Conservation (phyloP, 805 yeast genomes). For the Nakazawaea pomicola region DNA sequence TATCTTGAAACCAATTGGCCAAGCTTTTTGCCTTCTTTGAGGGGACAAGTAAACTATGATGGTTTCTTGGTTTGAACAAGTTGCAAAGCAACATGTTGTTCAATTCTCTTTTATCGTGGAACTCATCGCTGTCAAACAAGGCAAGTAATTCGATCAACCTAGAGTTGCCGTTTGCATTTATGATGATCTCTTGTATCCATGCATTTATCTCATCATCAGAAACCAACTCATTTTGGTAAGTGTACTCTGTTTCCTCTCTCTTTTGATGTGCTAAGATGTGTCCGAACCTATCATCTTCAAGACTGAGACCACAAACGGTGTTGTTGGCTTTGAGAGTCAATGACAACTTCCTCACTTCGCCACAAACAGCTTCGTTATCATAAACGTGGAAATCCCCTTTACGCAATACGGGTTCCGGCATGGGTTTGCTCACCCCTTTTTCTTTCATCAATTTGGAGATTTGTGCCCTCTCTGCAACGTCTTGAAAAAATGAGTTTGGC, state of each 20-base stretch:
- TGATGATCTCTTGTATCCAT: background rate
- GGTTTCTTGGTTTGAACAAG: constrained; percentile 7
- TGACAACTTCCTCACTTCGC: background rate
- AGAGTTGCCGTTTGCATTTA: background rate
- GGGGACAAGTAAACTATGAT: constrained; percentile 8
- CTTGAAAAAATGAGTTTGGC: constrained; percentile 7
- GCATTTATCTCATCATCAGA: background rate
- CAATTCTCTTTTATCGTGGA: background rate
- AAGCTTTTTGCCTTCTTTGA: constrained; percentile 1
- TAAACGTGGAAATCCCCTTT: constrained; percentile 7
- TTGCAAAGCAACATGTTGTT: constrained; percentile 4
- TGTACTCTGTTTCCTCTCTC: background rate
- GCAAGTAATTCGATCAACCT: constrained; percentile 3
- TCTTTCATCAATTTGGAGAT: constrained; percentile 11
- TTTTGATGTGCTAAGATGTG: background rate
- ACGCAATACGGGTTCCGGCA: constrained; percentile 1
- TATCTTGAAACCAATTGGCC: constrained; percentile 4
- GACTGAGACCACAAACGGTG: background rate
- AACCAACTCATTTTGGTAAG: background rate
- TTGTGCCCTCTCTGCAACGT: constrained; percentile 1
- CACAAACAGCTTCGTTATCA: background rate
- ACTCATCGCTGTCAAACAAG: background rate
- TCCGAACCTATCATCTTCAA: constrained; percentile 1
- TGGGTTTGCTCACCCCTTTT: constrained; percentile 6
- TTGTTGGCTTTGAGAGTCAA: background rate